Evolutionary conservation across 768 basidiomycete genomes (phyloP).

Genomic region (Pleurotus pulmonarius): DNA sequence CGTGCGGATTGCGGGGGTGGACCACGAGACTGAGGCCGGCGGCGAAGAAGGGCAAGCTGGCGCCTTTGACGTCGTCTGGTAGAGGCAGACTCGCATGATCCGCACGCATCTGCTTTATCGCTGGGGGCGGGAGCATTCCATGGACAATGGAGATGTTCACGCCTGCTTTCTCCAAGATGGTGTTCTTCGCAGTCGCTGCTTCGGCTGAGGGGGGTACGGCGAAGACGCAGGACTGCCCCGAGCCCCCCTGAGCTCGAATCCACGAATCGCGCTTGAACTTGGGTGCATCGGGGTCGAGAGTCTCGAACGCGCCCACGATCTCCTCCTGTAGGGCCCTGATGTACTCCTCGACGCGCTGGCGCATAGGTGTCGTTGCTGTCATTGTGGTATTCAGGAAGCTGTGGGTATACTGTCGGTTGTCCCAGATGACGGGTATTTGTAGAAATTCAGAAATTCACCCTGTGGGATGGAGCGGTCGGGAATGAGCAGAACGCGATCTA

Average conservation of each 20-base stretch:
- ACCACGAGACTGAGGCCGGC: slow-evolving; percentile 91
- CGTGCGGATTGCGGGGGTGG: slow-evolving; percentile 90
- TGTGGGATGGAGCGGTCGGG: slow-evolving; percentile 5
- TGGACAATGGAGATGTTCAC: slow-evolving; percentile 94
- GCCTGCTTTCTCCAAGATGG: slow-evolving; percentile 90
- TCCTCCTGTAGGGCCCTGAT: slow-evolving; percentile 72
- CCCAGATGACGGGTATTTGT: neutral
- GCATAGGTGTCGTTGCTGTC: slow-evolving; percentile 47
- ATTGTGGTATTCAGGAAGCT: neutral
- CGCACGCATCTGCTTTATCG: slow-evolving; percentile 92
- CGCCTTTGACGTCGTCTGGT: slow-evolving; percentile 39
- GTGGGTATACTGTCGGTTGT: neutral
- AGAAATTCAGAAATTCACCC: neutral
- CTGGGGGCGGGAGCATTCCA: slow-evolving; percentile 81
- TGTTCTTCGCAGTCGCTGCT: slow-evolving; percentile 21
- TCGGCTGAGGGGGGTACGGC: slow-evolving; percentile 40
- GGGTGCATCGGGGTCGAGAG: slow-evolving; percentile 67
- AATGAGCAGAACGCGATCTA: neutral
- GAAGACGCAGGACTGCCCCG: slow-evolving; percentile 83
- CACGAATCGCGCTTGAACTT: slow-evolving; percentile 81
- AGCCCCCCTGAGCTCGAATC: slow-evolving; percentile 70
- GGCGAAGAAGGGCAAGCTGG: slow-evolving; percentile 86
- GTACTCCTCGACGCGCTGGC: slow-evolving; percentile 72
- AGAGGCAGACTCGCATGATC: slow-evolving; percentile 80
- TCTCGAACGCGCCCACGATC: slow-evolving; percentile 76